These are phyloP conservation scores for Allomyces arbusculus DNA, from an alignment of 192 early-diverging fungal genomes.

Conservation along the genomic window DNA sequence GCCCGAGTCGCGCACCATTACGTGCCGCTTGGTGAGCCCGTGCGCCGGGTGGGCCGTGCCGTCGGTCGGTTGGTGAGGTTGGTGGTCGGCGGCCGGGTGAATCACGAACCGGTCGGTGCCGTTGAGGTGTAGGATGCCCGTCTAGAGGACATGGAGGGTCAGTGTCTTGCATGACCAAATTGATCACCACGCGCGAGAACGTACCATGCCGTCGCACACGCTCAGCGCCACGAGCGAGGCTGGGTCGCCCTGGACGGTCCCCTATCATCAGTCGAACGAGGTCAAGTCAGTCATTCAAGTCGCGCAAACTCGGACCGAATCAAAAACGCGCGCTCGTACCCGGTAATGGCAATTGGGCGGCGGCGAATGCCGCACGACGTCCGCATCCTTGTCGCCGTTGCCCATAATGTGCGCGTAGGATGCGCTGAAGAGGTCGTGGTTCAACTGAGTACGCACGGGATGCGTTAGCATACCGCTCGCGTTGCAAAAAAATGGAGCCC, in stretches of 20 bases:
- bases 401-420: too few relatives aligned
- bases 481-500: too few relatives aligned
- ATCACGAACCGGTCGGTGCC: neutral
- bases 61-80: too few relatives aligned
- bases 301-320: too few relatives aligned
- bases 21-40: neutral
- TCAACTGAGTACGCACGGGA: too few relatives aligned
- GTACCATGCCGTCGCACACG: neutral
- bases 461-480: too few relatives aligned
- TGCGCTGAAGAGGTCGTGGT: too few relatives aligned
- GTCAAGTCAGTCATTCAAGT: neutral
- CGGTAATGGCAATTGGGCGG: too few relatives aligned
- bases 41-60: neutral
- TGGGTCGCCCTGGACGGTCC: neutral
- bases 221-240: neutral
- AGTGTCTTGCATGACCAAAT: neutral
- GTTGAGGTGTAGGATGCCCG: neutral
- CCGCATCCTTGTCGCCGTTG: too few relatives aligned
- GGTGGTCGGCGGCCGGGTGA: neutral
- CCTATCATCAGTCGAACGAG: neutral
- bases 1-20: neutral
- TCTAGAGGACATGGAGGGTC: neutral
- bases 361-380: too few relatives aligned
- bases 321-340: too few relatives aligned
- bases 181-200: neutral